Conservation (phyloP, 2,329 filamentous ascomycete species). For the Verticillium albo-atrum region DNA sequence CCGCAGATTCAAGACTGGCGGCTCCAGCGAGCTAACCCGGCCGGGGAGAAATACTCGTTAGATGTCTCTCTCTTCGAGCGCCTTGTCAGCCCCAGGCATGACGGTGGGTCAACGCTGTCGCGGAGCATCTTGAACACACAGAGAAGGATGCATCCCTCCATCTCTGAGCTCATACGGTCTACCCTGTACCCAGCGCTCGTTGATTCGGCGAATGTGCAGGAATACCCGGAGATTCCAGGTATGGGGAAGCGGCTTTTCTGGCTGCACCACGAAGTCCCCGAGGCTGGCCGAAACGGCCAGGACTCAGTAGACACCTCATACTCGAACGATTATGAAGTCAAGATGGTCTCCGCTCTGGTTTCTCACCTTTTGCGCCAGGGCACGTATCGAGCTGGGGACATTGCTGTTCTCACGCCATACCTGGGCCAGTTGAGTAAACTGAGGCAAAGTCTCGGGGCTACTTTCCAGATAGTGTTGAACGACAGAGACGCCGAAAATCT, state of each 20-base stretch:
- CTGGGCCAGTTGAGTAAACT: conserved; percentile 52
- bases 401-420: conserved; percentile 68
- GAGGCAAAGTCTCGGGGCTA: conserved; percentile 33
- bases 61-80: conserved; percentile 61
- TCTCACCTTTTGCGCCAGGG: conserved; percentile 64
- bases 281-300: conserved; percentile 28
- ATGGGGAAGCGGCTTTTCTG: conserved; percentile 53
- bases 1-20: conserved; percentile 53
- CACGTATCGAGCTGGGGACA: conserved; percentile 51
- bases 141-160: conserved; percentile 60
- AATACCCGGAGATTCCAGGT: conserved; percentile 45
- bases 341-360: conserved; percentile 59
- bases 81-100: conserved; percentile 20
- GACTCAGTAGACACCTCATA: conserved; percentile 37
- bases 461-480: conserved; percentile 58
- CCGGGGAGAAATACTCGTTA: conserved; percentile 46
- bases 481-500: conserved; percentile 59
- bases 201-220: conserved; percentile 37
- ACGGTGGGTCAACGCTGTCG: too few species aligned
- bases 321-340: conserved; percentile 56
- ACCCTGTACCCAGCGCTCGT: conserved; percentile 49
- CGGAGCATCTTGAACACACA: conserved; percentile 34
- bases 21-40: conserved; percentile 23
- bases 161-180: conserved; percentile 52
- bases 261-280: conserved; percentile 52